Percentiles rank a stretch among this genome's conserved stretches.
Evolutionary conservation across 192 early-diverging fungal species (phyloP).

Genomic region (Pecoramyces ruminantium): DNA sequence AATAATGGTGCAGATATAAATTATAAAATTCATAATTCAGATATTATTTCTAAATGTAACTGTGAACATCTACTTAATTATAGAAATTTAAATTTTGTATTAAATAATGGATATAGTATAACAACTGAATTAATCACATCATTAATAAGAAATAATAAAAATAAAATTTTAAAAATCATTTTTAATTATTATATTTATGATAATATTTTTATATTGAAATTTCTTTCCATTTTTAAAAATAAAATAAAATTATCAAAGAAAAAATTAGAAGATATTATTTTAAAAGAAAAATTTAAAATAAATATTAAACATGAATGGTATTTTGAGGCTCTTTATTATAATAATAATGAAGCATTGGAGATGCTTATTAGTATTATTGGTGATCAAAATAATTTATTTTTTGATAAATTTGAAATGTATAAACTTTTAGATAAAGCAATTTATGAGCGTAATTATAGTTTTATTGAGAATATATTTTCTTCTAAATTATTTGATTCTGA

Average conservation of each 20-base stretch:
- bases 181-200: neutral
- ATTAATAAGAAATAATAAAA: neutral
- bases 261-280: neutral
- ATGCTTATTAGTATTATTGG: neutral
- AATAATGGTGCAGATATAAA: neutral
- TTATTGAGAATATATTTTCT: neutral
- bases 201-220: neutral
- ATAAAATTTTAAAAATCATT: neutral
- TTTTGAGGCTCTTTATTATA: neutral
- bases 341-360: neutral
- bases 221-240: neutral
- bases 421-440: neutral
- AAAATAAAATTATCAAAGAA: neutral
- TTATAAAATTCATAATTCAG: neutral
- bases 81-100: neutral
- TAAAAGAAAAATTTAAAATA: neutral
- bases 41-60: neutral
- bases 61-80: neutral
- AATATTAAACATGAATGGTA: neutral
- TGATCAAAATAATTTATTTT: neutral
- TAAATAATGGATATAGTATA: neutral
- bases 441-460: neutral
- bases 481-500: neutral
- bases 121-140: neutral
- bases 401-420: neutral